A percentile compares a stretch with the other conserved stretches of the same genome.
phyloP scores from a whole-genome alignment of 148 eudicot genomes.

The Chenopodium suecicum region DNA sequence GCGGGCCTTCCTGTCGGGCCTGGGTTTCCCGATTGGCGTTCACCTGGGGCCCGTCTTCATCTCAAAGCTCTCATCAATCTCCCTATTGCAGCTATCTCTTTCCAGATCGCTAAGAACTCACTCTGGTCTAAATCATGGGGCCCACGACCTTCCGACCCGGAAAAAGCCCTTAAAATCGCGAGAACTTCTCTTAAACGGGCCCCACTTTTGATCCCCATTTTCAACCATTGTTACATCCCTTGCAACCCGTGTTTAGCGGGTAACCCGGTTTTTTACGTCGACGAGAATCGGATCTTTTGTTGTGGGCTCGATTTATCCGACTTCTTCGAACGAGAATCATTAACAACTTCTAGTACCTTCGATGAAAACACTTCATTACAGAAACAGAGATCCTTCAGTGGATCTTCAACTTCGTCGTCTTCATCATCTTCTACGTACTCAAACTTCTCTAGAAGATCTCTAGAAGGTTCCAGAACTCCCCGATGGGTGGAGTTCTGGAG shows the following conservation, averaged over 20 bases:
- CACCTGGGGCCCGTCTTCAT: constrained; percentile 56
- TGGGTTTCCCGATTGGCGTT: constrained; percentile 90
- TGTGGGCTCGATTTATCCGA: constrained; percentile 81
- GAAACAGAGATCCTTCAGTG: constrained; percentile 40
- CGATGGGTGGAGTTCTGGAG: constrained; percentile 34
- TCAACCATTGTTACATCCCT: constrained; percentile 81
- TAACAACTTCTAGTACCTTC: constrained; percentile 20
- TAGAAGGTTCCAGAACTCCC: constrained; percentile 35
- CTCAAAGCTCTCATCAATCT: constrained; percentile 63
- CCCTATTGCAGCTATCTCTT: constrained; percentile 73
- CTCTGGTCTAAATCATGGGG: constrained; percentile 88
- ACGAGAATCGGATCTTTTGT: constrained; percentile 75
- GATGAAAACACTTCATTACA: constrained; percentile 16
- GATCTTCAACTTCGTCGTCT: constrained; percentile 30
- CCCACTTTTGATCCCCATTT: constrained; percentile 74
- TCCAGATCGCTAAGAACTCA: constrained; percentile 64
- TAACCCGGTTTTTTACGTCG: constrained; percentile 77
- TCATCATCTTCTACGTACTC: constrained; percentile 15
- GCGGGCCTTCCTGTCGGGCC: constrained; percentile 78
- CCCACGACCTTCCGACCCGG: constrained; percentile 62
- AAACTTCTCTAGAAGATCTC: constrained; percentile 35
- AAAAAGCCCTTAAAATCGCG: constrained; percentile 60
- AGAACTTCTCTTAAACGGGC: constrained; percentile 63
- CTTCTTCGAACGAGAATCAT: constrained; percentile 65
- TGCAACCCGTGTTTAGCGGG: constrained; percentile 82